Evolutionary conservation across 1,284 basidiomycete species (phyloP), one percentile per base, ranked within the genome.

Genomic region (Stygiomarasmius scandens): DNA sequence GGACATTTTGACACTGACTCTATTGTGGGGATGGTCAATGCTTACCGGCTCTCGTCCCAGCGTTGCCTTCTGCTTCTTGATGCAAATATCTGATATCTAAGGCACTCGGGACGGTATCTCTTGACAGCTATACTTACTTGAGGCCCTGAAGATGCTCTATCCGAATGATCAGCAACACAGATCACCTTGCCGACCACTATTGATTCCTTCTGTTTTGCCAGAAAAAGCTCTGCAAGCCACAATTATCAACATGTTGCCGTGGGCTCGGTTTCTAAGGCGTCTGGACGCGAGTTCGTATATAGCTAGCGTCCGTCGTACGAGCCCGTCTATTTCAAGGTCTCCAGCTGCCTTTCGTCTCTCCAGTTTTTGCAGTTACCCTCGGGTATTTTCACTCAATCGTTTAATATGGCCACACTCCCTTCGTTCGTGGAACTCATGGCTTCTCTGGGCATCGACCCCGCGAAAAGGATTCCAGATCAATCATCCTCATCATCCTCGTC

Each of bases 361-460:
- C 48, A 55, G 36, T 38, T 49, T 55, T 27, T 56, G 19, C 41
- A 49, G 34, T 46, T 27, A 51, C 43, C 49, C 36, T 47, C 27
- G 49, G 55, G 51, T 66, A 69, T 66, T 62, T 64, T 64, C 64
- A 8, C 38, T 41, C n/a, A 67, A 69, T 71, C 69, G 69, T 67
- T 60, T 71, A 72, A 64, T 69, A 88, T 85, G 82, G 78, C 86
- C 65, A 75, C 87, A 67, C 86, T 92, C 67, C 90, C 90, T 67
- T 91, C 90, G 58, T 92, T 92, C 71, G 85, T 90, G 59, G 85
- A 92, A 74, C 87, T 92, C 70, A 90, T 92, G 89, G 82, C 84
- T 61, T 83, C 90, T 61, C 78, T 92, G 64, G 90, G 88, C 61
- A 78, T 92, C 69, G 82, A 87, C 64, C 73, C 76, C 59, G 60